These are phyloP conservation scores for Ustilago loliicola DNA, from an alignment of 1,284 basidiomycete species.

Conservation along the genomic window DNA sequence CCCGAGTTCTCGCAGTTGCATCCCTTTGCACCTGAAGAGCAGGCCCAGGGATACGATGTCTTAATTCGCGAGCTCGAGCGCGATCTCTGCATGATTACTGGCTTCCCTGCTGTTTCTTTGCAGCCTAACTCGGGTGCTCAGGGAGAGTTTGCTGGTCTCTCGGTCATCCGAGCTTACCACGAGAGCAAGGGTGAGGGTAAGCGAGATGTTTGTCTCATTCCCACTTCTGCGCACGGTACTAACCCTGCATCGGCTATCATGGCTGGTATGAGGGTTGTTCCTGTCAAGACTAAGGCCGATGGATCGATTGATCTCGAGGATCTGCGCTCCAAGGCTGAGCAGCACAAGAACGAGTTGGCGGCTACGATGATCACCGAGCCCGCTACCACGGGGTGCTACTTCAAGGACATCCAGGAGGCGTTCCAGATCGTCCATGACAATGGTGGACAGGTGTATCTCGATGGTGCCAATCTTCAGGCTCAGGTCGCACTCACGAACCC, in stretches of 20 bases:
- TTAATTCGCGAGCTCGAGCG: slow-evolving; percentile 90
- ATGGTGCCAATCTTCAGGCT: slow-evolving; percentile 94
- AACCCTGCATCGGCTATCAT: slow-evolving; percentile 83
- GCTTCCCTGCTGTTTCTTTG: slow-evolving; percentile 91
- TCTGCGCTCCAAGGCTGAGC: slow-evolving; percentile 85
- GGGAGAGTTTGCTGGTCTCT: slow-evolving; percentile 94
- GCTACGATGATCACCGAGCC: slow-evolving; percentile 88
- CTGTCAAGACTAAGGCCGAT: slow-evolving; percentile 87
- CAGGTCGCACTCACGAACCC: slow-evolving; percentile 95
- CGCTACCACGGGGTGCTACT: slow-evolving; percentile 97
- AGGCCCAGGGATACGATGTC: slow-evolving; percentile 87
- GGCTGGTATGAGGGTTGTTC: slow-evolving; percentile 95
- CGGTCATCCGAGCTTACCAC: slow-evolving; percentile 93
- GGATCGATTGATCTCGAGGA: slow-evolving; percentile 91
- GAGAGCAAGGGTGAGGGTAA: slow-evolving; percentile 86
- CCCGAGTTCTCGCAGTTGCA: slow-evolving; percentile 90
- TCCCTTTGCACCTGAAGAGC: slow-evolving; percentile 90
- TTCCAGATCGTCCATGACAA: slow-evolving; percentile 93
- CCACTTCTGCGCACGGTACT: slow-evolving; percentile 94
- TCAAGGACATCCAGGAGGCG: slow-evolving; percentile 89
- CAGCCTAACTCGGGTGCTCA: slow-evolving; percentile 98
- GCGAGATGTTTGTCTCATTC: slow-evolving; percentile 92
- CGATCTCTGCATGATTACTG: slow-evolving; percentile 93
- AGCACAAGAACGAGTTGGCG: slow-evolving; percentile 90
- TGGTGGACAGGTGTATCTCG: slow-evolving; percentile 97